These are phyloP conservation scores for Microbotryomycetes sp. DNA, from an alignment of 1,284 basidiomycete species.

Conservation along the genomic window DNA sequence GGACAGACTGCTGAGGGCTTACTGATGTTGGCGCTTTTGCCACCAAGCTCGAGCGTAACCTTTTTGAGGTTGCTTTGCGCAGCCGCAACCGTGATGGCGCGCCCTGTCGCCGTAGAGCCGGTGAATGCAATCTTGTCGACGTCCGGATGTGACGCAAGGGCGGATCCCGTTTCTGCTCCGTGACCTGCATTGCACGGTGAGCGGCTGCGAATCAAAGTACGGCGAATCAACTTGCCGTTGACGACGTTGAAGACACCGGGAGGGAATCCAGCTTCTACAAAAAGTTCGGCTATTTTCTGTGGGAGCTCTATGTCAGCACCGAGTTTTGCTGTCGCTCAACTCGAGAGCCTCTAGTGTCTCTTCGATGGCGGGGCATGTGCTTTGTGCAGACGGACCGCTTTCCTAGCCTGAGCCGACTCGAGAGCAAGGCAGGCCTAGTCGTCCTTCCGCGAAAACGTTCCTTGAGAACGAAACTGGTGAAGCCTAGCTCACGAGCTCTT, in stretches of 20 bases:
- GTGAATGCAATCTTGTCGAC: constrained; percentile 33
- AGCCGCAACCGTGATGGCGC: constrained; percentile 39
- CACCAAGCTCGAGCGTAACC: constrained; percentile 40
- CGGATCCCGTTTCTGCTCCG: constrained; percentile 8
- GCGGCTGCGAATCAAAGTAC: too few species aligned
- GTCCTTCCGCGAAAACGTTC: too few species aligned
- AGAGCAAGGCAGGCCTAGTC: too few species aligned
- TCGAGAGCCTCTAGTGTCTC: too few species aligned
- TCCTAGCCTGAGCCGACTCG: too few species aligned
- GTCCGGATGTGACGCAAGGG: constrained; percentile 1
- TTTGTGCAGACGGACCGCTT: too few species aligned
- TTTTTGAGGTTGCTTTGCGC: constrained; percentile 39
- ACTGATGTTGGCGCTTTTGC: constrained; percentile 39
- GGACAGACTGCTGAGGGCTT: background rate
- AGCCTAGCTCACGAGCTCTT: too few species aligned
- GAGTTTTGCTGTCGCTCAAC: too few species aligned
- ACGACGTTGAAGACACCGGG: constrained; percentile 38
- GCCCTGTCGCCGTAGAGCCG: constrained; percentile 38
- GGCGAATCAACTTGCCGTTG: constrained; percentile 23
- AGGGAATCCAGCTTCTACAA: constrained; percentile 36
- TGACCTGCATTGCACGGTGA: background rate
- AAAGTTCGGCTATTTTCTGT: constrained; percentile 31
- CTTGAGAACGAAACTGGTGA: too few species aligned
- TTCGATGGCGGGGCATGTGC: too few species aligned
- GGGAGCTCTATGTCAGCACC: background rate